Evolutionary conservation across 345 rosid species (phyloP).

Genomic region (Carallia brachiata): DNA sequence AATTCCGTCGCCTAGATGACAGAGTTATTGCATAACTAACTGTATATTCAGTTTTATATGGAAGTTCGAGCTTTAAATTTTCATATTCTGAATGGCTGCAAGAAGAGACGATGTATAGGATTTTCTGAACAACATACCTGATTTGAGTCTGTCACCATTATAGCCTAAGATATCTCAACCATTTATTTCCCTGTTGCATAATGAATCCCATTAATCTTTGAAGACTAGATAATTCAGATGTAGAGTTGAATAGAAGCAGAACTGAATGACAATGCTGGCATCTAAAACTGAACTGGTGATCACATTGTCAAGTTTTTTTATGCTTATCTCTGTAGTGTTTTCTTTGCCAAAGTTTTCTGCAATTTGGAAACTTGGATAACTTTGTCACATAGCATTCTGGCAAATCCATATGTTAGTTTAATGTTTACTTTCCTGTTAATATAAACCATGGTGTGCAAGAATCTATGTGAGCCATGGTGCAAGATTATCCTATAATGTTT

Average conservation of each 20-base stretch:
- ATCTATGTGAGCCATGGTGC: background rate
- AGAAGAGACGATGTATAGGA: background rate
- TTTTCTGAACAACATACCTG: background rate
- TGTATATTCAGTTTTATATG: background rate
- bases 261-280: background rate
- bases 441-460: background rate
- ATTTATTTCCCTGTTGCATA: no score
- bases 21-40: background rate
- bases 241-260: background rate
- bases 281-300: background rate
- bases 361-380: background rate
- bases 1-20: constrained; percentile 1
- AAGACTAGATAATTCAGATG: background rate
- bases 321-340: background rate
- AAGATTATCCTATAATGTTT: constrained; percentile 2
- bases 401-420: background rate
- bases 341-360: background rate
- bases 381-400: background rate
- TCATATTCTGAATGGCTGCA: background rate
- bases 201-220: background rate
- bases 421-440: background rate
- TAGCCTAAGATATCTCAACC: background rate
- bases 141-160: background rate
- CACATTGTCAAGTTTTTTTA: background rate
- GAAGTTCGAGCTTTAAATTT: background rate